phyloP scores from a whole-genome alignment of 192 early-diverging fungal species.

The Backusella mclennaniae region DNA sequence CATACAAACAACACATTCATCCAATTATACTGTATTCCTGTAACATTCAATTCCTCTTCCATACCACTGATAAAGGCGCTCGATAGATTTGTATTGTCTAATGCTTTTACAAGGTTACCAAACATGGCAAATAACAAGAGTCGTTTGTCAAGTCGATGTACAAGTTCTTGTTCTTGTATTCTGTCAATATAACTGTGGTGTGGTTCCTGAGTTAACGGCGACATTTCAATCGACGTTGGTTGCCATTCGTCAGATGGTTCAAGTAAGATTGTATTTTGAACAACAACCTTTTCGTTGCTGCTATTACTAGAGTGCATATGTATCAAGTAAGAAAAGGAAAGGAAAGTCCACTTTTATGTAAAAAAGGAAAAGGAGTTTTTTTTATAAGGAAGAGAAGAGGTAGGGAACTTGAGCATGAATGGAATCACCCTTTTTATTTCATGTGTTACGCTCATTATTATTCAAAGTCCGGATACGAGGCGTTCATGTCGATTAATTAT shows the following conservation, averaged over 20 bases:
- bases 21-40: slow-evolving; percentile 39
- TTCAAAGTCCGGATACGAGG: background rate
- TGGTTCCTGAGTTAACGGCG: background rate
- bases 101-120: slow-evolving; percentile 38
- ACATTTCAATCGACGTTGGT: background rate
- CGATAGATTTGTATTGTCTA: slow-evolving; percentile 34
- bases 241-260: background rate
- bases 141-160: slow-evolving; percentile 30
- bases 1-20: slow-evolving; percentile 34
- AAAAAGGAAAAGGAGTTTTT: background rate
- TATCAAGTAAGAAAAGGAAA: background rate
- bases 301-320: background rate
- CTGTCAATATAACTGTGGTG: background rate
- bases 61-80: slow-evolving; percentile 42
- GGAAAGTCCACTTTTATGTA: background rate
- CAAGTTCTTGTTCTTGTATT: slow-evolving; percentile 24
- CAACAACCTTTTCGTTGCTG: background rate
- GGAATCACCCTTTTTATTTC: background rate
- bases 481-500: background rate
- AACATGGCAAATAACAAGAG: slow-evolving; percentile 40
- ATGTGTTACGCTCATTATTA: background rate
- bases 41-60: slow-evolving; percentile 39
- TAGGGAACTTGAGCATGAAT: background rate
- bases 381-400: background rate
- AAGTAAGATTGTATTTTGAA: background rate